These are phyloP conservation scores for Mycena polygramma DNA, from an alignment of 768 basidiomycete genomes.

Conservation along the genomic window DNA sequence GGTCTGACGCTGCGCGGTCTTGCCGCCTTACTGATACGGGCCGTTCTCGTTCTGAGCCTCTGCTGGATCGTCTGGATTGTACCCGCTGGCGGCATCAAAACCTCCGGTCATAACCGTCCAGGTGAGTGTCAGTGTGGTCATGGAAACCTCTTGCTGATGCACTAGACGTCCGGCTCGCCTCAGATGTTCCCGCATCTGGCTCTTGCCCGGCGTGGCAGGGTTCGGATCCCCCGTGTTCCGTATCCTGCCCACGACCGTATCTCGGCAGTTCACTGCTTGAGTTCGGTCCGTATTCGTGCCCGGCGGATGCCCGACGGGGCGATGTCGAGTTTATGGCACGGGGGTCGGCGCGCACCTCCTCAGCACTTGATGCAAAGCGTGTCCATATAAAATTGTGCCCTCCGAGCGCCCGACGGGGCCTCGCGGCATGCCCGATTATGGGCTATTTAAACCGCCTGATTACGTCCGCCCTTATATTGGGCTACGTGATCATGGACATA, in stretches of 20 bases:
- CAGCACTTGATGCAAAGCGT: conserved; percentile 11
- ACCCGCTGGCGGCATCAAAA: too few relatives aligned
- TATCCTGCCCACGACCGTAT: neutral
- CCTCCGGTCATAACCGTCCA: neutral
- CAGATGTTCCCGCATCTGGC: neutral
- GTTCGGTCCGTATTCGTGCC: conserved; percentile 1
- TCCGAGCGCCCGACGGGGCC: neutral
- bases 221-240: neutral
- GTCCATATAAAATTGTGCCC: neutral
- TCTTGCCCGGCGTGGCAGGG: neutral
- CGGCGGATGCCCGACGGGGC: conserved; percentile 12
- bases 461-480: too few relatives aligned
- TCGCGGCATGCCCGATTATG: neutral
- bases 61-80: too few relatives aligned
- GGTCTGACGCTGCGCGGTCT: too few relatives aligned
- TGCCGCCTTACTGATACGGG: too few relatives aligned
- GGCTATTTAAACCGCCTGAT: too few relatives aligned
- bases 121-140: neutral
- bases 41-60: too few relatives aligned
- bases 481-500: neutral
- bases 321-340: neutral
- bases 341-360: conserved; percentile 7
- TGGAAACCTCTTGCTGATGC: neutral
- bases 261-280: neutral
- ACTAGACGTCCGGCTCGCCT: neutral